Evolutionary conservation across 352 stramenopile genomes (phyloP).

Genomic region (Pythium chondricola): DNA sequence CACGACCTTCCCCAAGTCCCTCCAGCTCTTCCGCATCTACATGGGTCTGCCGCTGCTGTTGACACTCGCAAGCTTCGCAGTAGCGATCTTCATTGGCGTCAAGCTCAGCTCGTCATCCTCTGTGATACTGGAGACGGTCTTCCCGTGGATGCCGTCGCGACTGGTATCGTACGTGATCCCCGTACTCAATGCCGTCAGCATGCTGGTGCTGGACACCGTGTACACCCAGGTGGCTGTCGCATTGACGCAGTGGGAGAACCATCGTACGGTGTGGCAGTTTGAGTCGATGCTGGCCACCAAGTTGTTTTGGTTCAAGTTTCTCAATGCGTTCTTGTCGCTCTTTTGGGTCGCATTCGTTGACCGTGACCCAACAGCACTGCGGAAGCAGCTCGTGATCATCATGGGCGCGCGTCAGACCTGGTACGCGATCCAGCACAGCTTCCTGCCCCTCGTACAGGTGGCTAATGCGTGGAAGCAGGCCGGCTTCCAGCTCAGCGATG

Average conservation of each 20-base stretch:
- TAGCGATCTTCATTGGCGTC: constrained; percentile 53
- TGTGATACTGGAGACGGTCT: constrained; percentile 13
- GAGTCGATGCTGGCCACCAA: constrained; percentile 74
- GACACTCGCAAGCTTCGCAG: constrained; percentile 39
- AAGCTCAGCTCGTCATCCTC: constrained; percentile 33
- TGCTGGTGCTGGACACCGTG: constrained; percentile 66
- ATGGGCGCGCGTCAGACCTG: constrained; percentile 67
- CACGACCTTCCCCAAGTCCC: constrained; percentile 47
- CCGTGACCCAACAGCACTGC: constrained; percentile 33
- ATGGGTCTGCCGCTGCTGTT: constrained; percentile 43
- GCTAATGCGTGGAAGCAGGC: constrained; percentile 31
- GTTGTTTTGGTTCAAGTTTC: constrained; percentile 79
- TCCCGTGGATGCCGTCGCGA: constrained; percentile 32
- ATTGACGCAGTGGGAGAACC: constrained; percentile 72
- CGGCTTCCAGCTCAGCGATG: constrained; percentile 28
- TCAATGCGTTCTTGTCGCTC: constrained; percentile 78
- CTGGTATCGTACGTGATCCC: constrained; percentile 55
- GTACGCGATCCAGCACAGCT: constrained; percentile 45
- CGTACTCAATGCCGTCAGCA: constrained; percentile 55
- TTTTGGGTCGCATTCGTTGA: constrained; percentile 77
- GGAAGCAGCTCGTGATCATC: constrained; percentile 64
- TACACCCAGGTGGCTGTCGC: constrained; percentile 54
- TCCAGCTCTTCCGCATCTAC: constrained; percentile 63
- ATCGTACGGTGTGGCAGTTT: constrained; percentile 71
- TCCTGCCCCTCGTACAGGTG: constrained; percentile 49